Evolutionary conservation across 768 basidiomycete species (phyloP), one percentile per base, ranked within the genome.

Genomic region (Porphyrellus cyaneotinctus): DNA sequence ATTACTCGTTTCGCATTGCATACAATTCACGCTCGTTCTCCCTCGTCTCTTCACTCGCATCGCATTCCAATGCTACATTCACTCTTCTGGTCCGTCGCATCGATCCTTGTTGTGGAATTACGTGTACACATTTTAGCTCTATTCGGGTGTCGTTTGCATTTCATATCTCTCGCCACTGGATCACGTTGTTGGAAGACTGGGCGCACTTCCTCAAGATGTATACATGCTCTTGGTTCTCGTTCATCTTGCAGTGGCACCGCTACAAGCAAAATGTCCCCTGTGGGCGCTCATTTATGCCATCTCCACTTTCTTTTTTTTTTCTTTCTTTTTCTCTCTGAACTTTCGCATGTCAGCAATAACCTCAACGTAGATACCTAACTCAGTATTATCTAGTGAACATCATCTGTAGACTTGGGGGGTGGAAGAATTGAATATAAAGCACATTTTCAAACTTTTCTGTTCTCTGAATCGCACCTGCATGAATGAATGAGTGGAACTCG

Each of bases 71-170:
- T 43, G 39, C 47, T 47, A 43, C 38, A 26, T 49, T 42, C 26
- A 5, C 26, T 28, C 5, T 28, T 28, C 26, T 28, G 26, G 22
- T 58, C 52, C 22, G 31, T 39, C 33, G 60, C 55, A 60, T 60
- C 58, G 47, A 57, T 48, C 50, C 48, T 39, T 64, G 66, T 67
- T 67, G 66, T 67, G 67, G 67, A 64, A 67, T 60, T 67, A 69
- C 52, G 56, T 67, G 68, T 67, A 68, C 52, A 67, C 65, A 65
- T 52, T 54, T 56, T 13, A 46, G 39, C 56, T 32, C 52, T 31
- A n/a, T 51, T 9, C 39, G 49, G 55, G 58, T 42, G 49, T 52
- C 61, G 39, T 59, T 54, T 31, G 51, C 52, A 38, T 43, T 52
- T 45, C 49, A 20, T 39, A 15, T 50, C 7, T 24, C 45, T 46